Evolutionary conservation across 164 flowering plant species (phyloP).

Genomic region (Protea cynaroides): DNA sequence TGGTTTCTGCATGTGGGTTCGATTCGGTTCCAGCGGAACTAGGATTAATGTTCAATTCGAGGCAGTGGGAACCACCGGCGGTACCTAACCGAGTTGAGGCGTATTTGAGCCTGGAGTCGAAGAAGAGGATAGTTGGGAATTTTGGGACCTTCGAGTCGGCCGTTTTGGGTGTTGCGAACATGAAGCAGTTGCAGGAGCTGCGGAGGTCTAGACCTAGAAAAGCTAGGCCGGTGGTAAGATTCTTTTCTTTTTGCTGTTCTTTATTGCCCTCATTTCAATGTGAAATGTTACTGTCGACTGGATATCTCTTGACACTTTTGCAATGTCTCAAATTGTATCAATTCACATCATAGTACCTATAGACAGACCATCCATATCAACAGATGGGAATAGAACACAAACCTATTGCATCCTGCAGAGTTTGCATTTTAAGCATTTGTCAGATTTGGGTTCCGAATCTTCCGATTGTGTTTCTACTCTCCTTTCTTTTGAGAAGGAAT

Average conservation of each 20-base stretch:
- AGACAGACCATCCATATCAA: too few species aligned
- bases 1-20: slow-evolving; percentile 78
- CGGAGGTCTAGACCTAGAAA: slow-evolving; percentile 53
- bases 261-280: not conserved
- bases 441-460: too few species aligned
- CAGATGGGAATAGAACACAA: too few species aligned
- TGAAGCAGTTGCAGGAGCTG: slow-evolving; percentile 40
- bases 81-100: slow-evolving; percentile 59
- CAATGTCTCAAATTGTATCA: too few species aligned
- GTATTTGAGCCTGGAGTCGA: slow-evolving; percentile 65
- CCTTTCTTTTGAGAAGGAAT: too few species aligned
- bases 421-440: too few species aligned
- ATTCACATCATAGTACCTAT: too few species aligned
- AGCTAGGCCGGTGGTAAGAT: slow-evolving; percentile 50
- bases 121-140: slow-evolving; percentile 62
- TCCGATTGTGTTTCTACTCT: too few species aligned
- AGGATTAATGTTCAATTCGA: slow-evolving; percentile 59
- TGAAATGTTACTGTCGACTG: not conserved
- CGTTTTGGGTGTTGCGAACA: slow-evolving; percentile 67
- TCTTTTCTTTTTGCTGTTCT: not conserved
- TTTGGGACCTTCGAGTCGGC: slow-evolving; percentile 72
- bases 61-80: slow-evolving; percentile 50
- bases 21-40: slow-evolving; percentile 83
- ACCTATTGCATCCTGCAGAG: too few species aligned
- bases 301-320: too few species aligned